These are phyloP conservation scores for Blepharisma stoltei DNA, from an alignment of 73 alveolate species.

Conservation along the genomic window DNA sequence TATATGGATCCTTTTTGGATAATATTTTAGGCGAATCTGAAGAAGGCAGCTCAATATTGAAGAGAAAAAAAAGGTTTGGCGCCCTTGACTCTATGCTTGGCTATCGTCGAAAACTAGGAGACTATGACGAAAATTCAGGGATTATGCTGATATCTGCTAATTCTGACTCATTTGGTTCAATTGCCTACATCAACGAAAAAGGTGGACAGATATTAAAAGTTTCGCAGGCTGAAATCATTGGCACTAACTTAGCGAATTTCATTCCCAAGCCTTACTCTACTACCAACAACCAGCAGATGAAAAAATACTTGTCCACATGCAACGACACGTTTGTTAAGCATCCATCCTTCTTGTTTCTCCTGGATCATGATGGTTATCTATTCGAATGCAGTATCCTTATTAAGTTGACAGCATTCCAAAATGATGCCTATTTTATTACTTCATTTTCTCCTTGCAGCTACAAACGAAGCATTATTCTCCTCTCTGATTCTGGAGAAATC, in stretches of 20 bases:
- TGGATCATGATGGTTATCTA: background rate
- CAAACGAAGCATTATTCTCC: too few relatives aligned
- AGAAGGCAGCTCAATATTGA: too few relatives aligned
- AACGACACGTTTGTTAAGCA: background rate
- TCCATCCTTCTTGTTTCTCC: background rate
- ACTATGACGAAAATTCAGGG: background rate
- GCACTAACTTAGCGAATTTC: background rate
- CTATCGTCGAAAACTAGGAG: too few relatives aligned
- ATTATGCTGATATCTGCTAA: background rate
- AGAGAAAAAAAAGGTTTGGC: too few relatives aligned
- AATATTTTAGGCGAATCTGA: too few relatives aligned
- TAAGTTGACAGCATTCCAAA: too few relatives aligned
- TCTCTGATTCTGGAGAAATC: too few relatives aligned
- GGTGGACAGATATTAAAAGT: background rate
- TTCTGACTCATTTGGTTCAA: background rate
- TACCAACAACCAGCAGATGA: background rate
- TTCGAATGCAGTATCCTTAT: background rate
- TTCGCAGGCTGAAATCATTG: background rate
- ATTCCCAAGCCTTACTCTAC: background rate
- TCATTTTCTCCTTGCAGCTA: too few relatives aligned
- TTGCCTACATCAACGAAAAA: background rate
- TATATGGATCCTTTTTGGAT: too few relatives aligned
- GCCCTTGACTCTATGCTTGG: too few relatives aligned
- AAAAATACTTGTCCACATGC: background rate
- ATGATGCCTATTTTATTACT: too few relatives aligned